Evolutionary conservation across 129 eudicot genomes (phyloP).

Genomic region (Pulicaria dysenterica): DNA sequence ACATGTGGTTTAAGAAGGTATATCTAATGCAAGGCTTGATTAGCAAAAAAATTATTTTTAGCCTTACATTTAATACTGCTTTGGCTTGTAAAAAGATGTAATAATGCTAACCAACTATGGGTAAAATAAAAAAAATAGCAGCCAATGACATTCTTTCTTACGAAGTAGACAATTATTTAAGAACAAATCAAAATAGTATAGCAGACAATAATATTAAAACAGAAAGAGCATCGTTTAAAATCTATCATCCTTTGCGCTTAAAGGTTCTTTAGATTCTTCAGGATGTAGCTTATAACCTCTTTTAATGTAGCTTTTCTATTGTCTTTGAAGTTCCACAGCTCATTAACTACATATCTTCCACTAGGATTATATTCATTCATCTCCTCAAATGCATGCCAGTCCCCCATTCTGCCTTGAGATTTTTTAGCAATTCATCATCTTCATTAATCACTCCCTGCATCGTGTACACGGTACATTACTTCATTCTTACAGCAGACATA

Average conservation of each 20-base stretch:
- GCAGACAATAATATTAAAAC: too few species aligned
- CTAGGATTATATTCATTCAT: conserved; percentile 65
- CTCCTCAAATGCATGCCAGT: conserved; percentile 45
- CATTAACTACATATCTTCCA: conserved; percentile 54
- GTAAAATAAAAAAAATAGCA: too few species aligned
- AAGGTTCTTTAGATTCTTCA: conserved; percentile 48
- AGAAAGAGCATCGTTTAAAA: background rate
- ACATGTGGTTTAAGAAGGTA: too few species aligned
- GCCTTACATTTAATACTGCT: too few species aligned
- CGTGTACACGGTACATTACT: background rate
- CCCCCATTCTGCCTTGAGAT: conserved; percentile 62
- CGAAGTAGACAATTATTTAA: too few species aligned
- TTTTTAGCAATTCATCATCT: conserved; percentile 50
- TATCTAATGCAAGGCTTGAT: too few species aligned
- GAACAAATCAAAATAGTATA: too few species aligned
- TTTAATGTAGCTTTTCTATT: conserved; percentile 57
- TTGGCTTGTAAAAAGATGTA: too few species aligned
- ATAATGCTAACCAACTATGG: too few species aligned
- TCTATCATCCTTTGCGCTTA: conserved; percentile 43
- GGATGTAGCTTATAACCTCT: conserved; percentile 60
- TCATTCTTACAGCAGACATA: background rate
- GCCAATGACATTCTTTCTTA: too few species aligned
- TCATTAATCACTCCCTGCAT: conserved; percentile 58
- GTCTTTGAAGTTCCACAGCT: conserved; percentile 66
- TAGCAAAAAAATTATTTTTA: too few species aligned